Evolutionary conservation across 805 yeast genomes (phyloP), one percentile per base, ranked within the genome.

Genomic region (Candida awuae): DNA sequence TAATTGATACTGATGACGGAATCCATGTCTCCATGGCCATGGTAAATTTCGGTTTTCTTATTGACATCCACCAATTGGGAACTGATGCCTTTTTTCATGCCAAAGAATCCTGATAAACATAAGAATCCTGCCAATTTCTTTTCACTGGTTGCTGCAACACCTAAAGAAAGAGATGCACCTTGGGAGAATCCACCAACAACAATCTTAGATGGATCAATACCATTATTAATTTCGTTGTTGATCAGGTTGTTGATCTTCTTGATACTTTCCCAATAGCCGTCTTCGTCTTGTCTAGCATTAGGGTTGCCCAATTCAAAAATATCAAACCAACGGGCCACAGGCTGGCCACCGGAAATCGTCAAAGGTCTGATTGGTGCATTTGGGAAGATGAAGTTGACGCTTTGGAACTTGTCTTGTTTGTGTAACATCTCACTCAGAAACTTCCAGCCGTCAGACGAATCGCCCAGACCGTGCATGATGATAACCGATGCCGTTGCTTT

Each of bases 121-220:
- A 86, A 58, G 22, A 84, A 68, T 2, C 95, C 97, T 8, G 84
- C 97, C 16, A 88, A 65, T 52, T 81, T 82, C 40, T 63, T 55
- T 15, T 77, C 77, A 23, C 69, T 56, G 9, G 70, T 58, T 1
- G 79, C 65, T 17, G 75, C 66, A 13, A 80, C 56, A 17, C 84
- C 85, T 43, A 84, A 63, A 1, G 92, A 63, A 9, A 90, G 44
- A 2, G 94, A 87, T 35, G 86, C 94, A 39, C 98, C 98, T 62
- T 92, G 98, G 4, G 94, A 81, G 56, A 92, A 92, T 0, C 98
- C 98, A 26, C 97, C 97, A 41, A 92, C 66, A n/a, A 92, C 65
- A 34, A 92, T 82, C 38, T 82, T 73, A 14, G 75, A 75, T 0
- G 81, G 66, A 4, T 73, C 68, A 26, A 83, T 70, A 8, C 80